These are phyloP conservation scores for Quercus agrifolia DNA, from an alignment of 306 rosid genomes.

Conservation along the genomic window DNA sequence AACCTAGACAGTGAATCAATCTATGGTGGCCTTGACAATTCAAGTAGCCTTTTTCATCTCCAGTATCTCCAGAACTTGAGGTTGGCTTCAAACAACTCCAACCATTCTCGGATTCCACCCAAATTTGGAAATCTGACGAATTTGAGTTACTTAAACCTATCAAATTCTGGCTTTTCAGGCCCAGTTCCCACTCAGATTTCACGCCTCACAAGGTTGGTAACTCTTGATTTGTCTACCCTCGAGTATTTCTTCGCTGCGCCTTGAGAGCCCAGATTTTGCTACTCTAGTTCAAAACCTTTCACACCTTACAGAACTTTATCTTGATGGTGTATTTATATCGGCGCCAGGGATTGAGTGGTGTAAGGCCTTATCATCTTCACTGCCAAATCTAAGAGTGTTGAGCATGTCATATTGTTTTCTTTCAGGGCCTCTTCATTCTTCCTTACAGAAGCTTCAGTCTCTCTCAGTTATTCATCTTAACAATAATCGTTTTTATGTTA, in stretches of 20 bases:
- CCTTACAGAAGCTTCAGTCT: slow-evolving; percentile 8
- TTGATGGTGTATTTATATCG: slow-evolving; percentile 48
- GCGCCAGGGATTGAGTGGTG: slow-evolving; percentile 45
- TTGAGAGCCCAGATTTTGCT: neutral
- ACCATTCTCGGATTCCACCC: slow-evolving; percentile 20
- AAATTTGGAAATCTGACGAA: slow-evolving; percentile 25
- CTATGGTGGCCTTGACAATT: slow-evolving; percentile 20
- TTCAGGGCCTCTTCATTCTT: slow-evolving; percentile 30
- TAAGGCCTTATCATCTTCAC: neutral
- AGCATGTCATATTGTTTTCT: slow-evolving; percentile 14
- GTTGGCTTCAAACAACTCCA: slow-evolving; percentile 22
- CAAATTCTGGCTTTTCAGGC: slow-evolving; percentile 32
- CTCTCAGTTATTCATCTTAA: slow-evolving; percentile 26
- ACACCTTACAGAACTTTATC: slow-evolving; percentile 27
- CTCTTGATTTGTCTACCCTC: slow-evolving; percentile 33
- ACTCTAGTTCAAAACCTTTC: slow-evolving; percentile 31
- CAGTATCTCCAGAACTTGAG: slow-evolving; percentile 26
- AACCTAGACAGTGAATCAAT: slow-evolving; percentile 33
- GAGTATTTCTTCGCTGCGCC: no score
- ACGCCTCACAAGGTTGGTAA: slow-evolving; percentile 32
- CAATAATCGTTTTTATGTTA: slow-evolving; percentile 14
- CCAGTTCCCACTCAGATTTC: slow-evolving; percentile 41
- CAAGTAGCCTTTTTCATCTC: slow-evolving; percentile 29
- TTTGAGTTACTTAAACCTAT: slow-evolving; percentile 29
- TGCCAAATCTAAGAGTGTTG: slow-evolving; percentile 22